phyloP scores from a whole-genome alignment of 768 basidiomycete genomes.

The Tricholoma sp. region DNA sequence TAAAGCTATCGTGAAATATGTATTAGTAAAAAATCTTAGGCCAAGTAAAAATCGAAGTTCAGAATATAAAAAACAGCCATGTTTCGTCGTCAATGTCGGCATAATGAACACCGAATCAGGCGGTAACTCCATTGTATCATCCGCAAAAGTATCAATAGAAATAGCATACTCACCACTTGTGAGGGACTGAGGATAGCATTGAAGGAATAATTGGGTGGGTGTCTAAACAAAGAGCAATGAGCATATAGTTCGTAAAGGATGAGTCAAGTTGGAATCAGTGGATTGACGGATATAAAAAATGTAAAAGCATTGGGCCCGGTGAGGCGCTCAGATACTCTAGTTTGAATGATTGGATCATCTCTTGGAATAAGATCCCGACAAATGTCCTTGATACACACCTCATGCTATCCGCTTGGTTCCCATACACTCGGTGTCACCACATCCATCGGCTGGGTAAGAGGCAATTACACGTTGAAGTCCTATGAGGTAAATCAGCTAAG shows the following conservation, averaged over 20 bases:
- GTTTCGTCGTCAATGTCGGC: slow-evolving; percentile 64
- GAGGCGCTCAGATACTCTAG: slow-evolving; percentile 87
- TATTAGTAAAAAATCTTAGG: not conserved
- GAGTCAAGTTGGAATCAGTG: slow-evolving; percentile 41
- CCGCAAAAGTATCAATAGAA: slow-evolving; percentile 24
- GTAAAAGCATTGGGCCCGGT: slow-evolving; percentile 62
- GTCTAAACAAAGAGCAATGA: not conserved
- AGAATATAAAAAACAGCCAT: slow-evolving; percentile 75
- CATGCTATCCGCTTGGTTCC: no score
- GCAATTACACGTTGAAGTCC: not conserved
- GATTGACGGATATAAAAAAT: slow-evolving; percentile 42
- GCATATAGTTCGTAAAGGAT: not conserved
- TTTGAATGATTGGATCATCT: slow-evolving; percentile 76
- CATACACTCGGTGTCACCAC: not conserved
- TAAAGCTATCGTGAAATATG: no score
- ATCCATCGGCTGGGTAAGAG: not conserved
- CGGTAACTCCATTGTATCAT: slow-evolving; percentile 85
- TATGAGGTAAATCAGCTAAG: not conserved
- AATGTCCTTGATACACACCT: not conserved
- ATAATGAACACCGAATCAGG: slow-evolving; percentile 50
- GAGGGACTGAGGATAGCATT: not conserved
- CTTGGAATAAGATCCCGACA: slow-evolving; percentile 7
- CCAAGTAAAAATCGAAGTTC: slow-evolving; percentile 26
- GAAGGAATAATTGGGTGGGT: not conserved
- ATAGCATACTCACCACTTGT: slow-evolving; percentile 30